A percentile compares a stretch with the other conserved stretches of the same genome.
Conservation (phyloP, 768 basidiomycete species). For the Crucibulum laeve region DNA sequence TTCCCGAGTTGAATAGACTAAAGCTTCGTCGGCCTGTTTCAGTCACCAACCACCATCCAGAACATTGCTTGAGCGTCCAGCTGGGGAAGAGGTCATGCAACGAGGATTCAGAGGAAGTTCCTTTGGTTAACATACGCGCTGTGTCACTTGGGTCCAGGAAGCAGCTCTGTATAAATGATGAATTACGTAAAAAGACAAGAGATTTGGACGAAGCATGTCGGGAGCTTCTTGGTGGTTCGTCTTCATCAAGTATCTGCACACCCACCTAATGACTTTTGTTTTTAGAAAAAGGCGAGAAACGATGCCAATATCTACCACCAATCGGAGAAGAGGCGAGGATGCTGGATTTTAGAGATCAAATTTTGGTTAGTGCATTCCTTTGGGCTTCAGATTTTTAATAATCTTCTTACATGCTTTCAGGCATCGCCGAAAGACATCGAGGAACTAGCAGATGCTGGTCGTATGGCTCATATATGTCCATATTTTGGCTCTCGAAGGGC, state of each 20-base stretch:
- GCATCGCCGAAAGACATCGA: constrained; percentile 92
- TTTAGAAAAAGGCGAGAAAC: constrained; percentile 56
- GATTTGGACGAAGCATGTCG: constrained; percentile 89
- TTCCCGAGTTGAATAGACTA: constrained; percentile 81
- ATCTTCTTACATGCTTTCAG: constrained; percentile 29
- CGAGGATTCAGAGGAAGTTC: constrained; percentile 17
- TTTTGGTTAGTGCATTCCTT: constrained; percentile 51
- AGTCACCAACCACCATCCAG: constrained; percentile 19
- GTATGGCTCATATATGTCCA: constrained; percentile 70
- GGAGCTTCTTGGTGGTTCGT: constrained; percentile 67
- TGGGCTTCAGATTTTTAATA: neutral
- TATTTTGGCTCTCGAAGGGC: constrained; percentile 91
- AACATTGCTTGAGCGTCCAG: constrained; percentile 6
- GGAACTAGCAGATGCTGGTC: constrained; percentile 76
- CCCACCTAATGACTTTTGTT: neutral
- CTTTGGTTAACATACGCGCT: constrained; percentile 39
- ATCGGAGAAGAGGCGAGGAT: constrained; percentile 64
- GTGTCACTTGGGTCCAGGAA: constrained; percentile 90
- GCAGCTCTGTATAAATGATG: constrained; percentile 90
- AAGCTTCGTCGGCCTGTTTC: constrained; percentile 32
- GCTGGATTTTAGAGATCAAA: constrained; percentile 83
- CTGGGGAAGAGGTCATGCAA: constrained; percentile 18
- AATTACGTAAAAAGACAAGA: constrained; percentile 51
- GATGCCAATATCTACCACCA: constrained; percentile 76
- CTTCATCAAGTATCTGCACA: neutral